These are phyloP conservation scores for Mycosphaerella sp. DNA, from an alignment of 2,329 filamentous ascomycete species.

Conservation along the genomic window DNA sequence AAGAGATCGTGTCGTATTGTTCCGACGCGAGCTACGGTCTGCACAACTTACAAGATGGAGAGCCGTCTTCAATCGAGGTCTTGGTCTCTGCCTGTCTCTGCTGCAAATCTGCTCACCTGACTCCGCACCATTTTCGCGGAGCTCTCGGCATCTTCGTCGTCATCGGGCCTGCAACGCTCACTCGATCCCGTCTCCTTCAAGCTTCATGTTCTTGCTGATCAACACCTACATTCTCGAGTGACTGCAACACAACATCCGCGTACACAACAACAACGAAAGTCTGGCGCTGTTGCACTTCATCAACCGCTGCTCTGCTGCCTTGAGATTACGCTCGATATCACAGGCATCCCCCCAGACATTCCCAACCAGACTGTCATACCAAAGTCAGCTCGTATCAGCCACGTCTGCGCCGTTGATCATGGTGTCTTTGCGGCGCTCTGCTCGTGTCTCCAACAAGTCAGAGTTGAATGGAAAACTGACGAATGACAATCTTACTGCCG, in stretches of 20 bases:
- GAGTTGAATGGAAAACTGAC: not conserved
- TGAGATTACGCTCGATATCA: not conserved
- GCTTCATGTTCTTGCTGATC: not conserved
- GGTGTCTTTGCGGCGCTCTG: constrained; percentile 51
- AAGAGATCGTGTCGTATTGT: not conserved
- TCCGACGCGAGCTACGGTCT: no score
- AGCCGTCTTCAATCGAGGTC: no score
- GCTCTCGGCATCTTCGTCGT: constrained; percentile 5
- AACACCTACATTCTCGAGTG: not conserved
- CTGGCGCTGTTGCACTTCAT: constrained; percentile 3
- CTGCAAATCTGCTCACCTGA: not conserved
- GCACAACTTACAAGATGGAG: no score
- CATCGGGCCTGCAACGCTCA: constrained; percentile 5
- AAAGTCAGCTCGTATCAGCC: not conserved
- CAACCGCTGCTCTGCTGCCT: not conserved
- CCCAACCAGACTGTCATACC: not conserved
- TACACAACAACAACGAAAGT: not conserved
- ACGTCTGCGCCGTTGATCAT: constrained; percentile 11
- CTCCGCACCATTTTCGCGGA: not conserved
- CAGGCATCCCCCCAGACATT: not conserved
- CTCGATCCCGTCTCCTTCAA: not conserved
- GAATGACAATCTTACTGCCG: constrained; percentile 4
- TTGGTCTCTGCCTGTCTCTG: not conserved
- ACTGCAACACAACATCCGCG: not conserved
- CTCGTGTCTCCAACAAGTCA: constrained; percentile 37